A percentile compares a stretch with the other conserved stretches of the same genome.
Evolutionary conservation across 2,329 filamentous ascomycete species (phyloP).

Genomic region (Apiospora arundinis): DNA sequence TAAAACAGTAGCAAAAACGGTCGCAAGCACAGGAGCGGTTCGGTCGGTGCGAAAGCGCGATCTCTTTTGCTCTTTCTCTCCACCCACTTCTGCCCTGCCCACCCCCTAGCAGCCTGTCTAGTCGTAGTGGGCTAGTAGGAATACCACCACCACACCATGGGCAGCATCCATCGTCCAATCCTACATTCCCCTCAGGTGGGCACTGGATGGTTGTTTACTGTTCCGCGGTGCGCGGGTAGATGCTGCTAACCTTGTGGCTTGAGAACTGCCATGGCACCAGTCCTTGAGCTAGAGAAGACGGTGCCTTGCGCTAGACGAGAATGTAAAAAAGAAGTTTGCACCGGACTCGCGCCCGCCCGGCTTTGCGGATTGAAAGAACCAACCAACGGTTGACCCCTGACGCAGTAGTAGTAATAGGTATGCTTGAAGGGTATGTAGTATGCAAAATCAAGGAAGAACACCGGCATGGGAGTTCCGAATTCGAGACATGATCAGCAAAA

Average conservation of each 20-base stretch:
- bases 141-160: neutral
- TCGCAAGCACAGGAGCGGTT: neutral
- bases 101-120: neutral
- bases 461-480: slow-evolving; percentile 7
- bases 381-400: slow-evolving; percentile 11
- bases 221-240: slow-evolving; percentile 2
- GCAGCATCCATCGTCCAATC: neutral
- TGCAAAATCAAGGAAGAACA: neutral
- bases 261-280: neutral
- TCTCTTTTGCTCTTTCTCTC: neutral
- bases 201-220: neutral
- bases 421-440: too few relatives aligned
- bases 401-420: too few relatives aligned
- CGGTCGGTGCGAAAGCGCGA: neutral
- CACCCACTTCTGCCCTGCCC: neutral
- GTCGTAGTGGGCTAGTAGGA: too few relatives aligned
- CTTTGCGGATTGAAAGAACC: slow-evolving; percentile 12
- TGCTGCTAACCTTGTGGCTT: neutral
- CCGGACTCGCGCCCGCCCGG: slow-evolving; percentile 5
- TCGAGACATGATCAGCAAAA: slow-evolving; percentile 10
- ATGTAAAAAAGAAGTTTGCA: slow-evolving; percentile 10
- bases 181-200: neutral
- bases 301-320: neutral
- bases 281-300: neutral
- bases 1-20: neutral